Evolutionary conservation across 164 flowering plant genomes (phyloP).

Genomic region (Sextonia rubra): DNA sequence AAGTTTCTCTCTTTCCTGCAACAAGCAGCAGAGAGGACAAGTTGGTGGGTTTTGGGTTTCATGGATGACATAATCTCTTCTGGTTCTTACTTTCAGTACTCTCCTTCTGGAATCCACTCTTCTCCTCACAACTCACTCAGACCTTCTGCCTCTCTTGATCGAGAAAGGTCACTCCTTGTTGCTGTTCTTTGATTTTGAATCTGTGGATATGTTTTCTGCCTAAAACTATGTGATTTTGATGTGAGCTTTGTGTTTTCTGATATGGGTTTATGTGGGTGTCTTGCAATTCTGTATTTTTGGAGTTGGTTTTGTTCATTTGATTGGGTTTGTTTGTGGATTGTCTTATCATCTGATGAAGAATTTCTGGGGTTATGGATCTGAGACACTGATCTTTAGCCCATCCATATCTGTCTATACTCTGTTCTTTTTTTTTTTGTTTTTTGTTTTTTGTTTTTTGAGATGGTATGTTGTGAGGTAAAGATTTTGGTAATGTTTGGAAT

Average conservation of each 20-base stretch:
- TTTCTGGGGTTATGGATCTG: not conserved
- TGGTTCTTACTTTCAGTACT: slow-evolving; percentile 72
- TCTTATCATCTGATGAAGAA: not conserved
- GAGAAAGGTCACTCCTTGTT: slow-evolving; percentile 48
- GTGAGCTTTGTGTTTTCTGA: slow-evolving; percentile 4
- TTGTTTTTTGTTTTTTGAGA: too few species aligned
- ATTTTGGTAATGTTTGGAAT: too few species aligned
- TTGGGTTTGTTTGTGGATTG: not conserved
- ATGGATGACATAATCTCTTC: slow-evolving; percentile 74
- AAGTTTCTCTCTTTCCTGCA: not conserved
- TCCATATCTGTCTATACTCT: not conserved
- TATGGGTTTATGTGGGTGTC: not conserved
- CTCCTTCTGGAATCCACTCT: slow-evolving; percentile 59
- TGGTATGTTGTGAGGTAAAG: too few species aligned
- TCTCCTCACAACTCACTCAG: slow-evolving; percentile 48
- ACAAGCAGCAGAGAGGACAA: not conserved
- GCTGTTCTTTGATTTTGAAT: not conserved
- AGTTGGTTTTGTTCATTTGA: not conserved
- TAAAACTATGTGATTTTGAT: not conserved
- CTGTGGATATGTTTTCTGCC: not conserved
- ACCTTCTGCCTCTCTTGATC: slow-evolving; percentile 53
- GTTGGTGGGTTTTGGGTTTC: slow-evolving; percentile 1
- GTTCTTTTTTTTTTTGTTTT: too few species aligned
- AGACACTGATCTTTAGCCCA: not conserved
- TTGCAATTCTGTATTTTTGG: not conserved